Conservation (phyloP, 1,139 yeast species). For the Saccharomyces hybrid region DNA sequence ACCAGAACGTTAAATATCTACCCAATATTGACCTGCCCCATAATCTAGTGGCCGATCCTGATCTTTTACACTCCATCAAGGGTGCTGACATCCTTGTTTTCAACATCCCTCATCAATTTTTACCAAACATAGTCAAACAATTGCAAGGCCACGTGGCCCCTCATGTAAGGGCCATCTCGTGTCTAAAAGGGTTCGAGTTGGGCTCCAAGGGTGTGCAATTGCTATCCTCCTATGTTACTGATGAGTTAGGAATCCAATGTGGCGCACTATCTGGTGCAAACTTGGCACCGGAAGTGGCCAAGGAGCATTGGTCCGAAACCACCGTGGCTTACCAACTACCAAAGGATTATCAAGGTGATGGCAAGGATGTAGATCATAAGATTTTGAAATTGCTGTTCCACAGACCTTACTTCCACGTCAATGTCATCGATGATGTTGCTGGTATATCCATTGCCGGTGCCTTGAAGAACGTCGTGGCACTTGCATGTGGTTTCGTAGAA, state of each 20-base stretch:
- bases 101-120: constrained; percentile 91
- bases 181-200: constrained; percentile 87
- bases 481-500: constrained; percentile 91
- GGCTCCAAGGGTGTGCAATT: constrained; percentile 70
- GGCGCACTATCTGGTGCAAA: constrained; percentile 94
- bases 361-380: constrained; percentile 61
- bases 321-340: constrained; percentile 85
- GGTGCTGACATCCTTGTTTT: constrained; percentile 77
- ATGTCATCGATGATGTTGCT: constrained; percentile 78
- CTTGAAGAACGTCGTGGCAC: constrained; percentile 84
- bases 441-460: constrained; percentile 96
- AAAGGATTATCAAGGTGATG: constrained; percentile 55
- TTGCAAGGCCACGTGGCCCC: constrained; percentile 66
- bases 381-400: constrained; percentile 74
- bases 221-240: constrained; percentile 64
- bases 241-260: constrained; percentile 73
- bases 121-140: constrained; percentile 64
- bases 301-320: constrained; percentile 88
- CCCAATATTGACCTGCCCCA: constrained; percentile 74
- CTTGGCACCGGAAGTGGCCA: constrained; percentile 90
- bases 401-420: constrained; percentile 90
- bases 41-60: constrained; percentile 79
- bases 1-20: constrained; percentile 81
- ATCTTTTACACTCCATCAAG: constrained; percentile 58
- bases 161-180: constrained; percentile 74